Conservation (phyloP, 192 early-diverging fungal species). For the Backusella mclennaniae region DNA sequence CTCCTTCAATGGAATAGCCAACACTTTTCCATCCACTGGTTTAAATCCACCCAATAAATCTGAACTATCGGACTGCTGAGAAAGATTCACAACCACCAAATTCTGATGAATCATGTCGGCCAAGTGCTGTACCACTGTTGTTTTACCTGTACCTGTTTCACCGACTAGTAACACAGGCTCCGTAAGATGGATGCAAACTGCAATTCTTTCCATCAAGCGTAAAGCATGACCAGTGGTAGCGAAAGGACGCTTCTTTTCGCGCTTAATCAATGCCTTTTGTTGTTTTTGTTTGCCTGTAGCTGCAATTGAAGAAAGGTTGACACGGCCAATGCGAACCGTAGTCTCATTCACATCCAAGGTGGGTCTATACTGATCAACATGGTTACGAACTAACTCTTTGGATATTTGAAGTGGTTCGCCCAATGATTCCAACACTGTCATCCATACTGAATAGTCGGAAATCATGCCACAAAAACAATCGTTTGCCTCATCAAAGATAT, state of each 20-base stretch:
- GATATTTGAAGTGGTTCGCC: slow-evolving; percentile 72
- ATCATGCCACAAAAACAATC: slow-evolving; percentile 90
- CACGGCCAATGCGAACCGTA: slow-evolving; percentile 54
- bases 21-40: slow-evolving; percentile 80
- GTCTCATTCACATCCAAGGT: slow-evolving; percentile 40
- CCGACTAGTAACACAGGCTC: slow-evolving; percentile 92
- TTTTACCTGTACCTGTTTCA: slow-evolving; percentile 98
- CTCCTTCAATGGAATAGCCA: slow-evolving; percentile 80
- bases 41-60: slow-evolving; percentile 98
- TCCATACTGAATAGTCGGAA: slow-evolving; percentile 62
- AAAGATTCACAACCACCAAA: slow-evolving; percentile 93
- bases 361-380: slow-evolving; percentile 69
- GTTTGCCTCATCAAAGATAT: slow-evolving; percentile 79
- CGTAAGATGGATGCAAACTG: slow-evolving; percentile 72
- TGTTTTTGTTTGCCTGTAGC: slow-evolving; percentile 28
- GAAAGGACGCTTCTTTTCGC: slow-evolving; percentile 59
- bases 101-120: slow-evolving; percentile 72
- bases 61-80: slow-evolving; percentile 92
- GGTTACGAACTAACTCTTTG: slow-evolving; percentile 64
- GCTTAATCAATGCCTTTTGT: slow-evolving; percentile 31
- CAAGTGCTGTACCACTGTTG: slow-evolving; percentile 90
- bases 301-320: slow-evolving; percentile 43
- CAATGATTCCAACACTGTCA: slow-evolving; percentile 57
- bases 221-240: slow-evolving; percentile 83
- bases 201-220: slow-evolving; percentile 83